Base-by-base conservation (phyloP, 2,329 filamentous ascomycete genomes). In the Colletotrichum eremochloae region DNA sequence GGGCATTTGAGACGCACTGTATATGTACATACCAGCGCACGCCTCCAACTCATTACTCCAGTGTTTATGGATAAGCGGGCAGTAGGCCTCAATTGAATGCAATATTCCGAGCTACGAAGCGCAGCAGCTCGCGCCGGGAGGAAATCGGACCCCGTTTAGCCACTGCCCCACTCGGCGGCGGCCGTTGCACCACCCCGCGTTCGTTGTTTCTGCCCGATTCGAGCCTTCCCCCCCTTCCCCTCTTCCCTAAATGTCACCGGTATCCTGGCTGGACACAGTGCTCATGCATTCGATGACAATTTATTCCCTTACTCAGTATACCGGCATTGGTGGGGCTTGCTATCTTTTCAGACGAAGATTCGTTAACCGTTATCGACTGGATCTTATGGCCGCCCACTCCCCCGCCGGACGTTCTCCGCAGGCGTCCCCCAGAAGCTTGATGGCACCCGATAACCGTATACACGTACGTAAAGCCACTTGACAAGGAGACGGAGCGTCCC, bases 281-380 rank as follows among this genome's bases (percentile, higher is more conserved):
- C 55, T 61, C 64, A 72, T 70, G 66, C 60, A 72, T 42, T 42
- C 11, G 24, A 70, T 72, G 70, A 56, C 40, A 56, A 60, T 24
- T 72, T 33, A 52, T 72, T 72, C 29, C 66, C 70, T 50, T 42
- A 58, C 60, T 70, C 46, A 24, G 55, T 42, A 18, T 44, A 50
- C 38, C 48, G n/a, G 36, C 40, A 24, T 36, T 29, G 62, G 62
- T 29, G 50, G 62, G 50, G 50, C 40, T 33, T 40, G 31, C 11
- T 38, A 38, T n/a, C 44, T 33, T 31, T 40, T 29, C 9, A n/a
- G 61, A 52, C 60, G 40, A 52, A 31, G 31, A 38, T n/a, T 29
- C 53, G 42, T 42, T 42, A 29, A 31, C 53, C 33, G 52, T 55
- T 55, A 40, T 46, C 48, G 36, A 52, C 57, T 44, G 44, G 42